Evolutionary conservation across 108 stramenopile genomes (phyloP), one percentile per base, ranked within the genome.

Genomic region (Stephanodiscus minutulus): DNA sequence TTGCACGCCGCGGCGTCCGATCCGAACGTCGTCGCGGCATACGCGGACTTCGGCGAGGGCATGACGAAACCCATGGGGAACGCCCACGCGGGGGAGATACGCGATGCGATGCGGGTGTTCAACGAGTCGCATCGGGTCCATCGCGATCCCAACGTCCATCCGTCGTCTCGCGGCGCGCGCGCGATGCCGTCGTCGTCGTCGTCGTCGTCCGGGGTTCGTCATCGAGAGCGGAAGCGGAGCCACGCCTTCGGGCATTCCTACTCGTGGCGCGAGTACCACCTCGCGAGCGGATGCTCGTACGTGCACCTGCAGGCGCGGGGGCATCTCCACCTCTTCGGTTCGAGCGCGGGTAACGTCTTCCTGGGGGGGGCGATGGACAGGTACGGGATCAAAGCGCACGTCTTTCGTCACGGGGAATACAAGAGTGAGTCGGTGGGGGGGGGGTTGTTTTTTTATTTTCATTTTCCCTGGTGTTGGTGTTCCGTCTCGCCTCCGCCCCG

Each of bases 391-490:
- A 77, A 64, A 20, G 87, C 74, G 2, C 86, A 93, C 68, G 89
- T 93, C 43, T 90, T 87, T 56, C 90, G 90, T 58, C 92, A 91
- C 52, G 92, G 92, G 28, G 61, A 74, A 18, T 93, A 87, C 76
- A 91, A 93, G 79, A 93, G 77, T 73, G 65, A 73, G 77, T 73
- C n/a, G 20, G 6, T 24, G n/a, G n/a, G n/a, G n/a, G n/a, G n/a
- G n/a, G n/a, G n/a, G 6, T 11, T 57, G 5, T 52, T 15, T 67
- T 17, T 27, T 66, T 52, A 24, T 37, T 31, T 61, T 10, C 2
- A 28, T 17, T 29, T 56, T 17, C n/a, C n/a, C n/a, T n/a, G n/a
- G 22, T 54, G 29, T 10, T 35, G 28, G 41, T 22, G 2, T 4
- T 37, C 1, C 36, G 64, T 37, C 6, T 18, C 47, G 2, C 47